Base-by-base conservation (phyloP, 495 filamentous ascomycete species). In the Thozetella sp. region DNA sequence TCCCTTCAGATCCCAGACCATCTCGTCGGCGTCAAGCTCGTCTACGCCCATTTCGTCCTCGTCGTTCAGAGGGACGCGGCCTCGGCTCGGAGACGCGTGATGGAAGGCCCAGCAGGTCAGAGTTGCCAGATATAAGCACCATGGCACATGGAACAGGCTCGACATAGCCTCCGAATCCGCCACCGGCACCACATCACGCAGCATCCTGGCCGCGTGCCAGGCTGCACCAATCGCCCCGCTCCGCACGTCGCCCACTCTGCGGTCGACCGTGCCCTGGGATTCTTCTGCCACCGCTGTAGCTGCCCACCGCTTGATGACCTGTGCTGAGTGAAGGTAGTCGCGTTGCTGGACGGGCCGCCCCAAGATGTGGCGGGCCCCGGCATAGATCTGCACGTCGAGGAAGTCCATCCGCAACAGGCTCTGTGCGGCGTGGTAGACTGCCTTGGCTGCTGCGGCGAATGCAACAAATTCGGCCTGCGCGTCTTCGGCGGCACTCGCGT, bases 101-200 rank as follows among this genome's bases (percentile, higher is more conserved):
- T 80, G 78, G 37, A 84, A 81, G 10, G 76, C 73, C 82, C 82
- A 87, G 51, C 77, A 76, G 0, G 76, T 74, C 43, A 85, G 56
- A 2, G 83, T 84, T 3, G 79, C 80, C 23, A 86, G 66, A 61
- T 87, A 87, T 27, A 85, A 63, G 59, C 80, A 80, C 84, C 83
- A 85, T 0, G 82, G 80, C 51, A 81, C 82, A 63, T 84, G 82
- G 58, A 84, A 84, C 4, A 79, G 69, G 58, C 81, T 37, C 30
- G 30, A 75, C 15, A 76, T 78, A 15, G 74, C 73, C 25, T 83
- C 80, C 69, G 77, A 82, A 43, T 85, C 75, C 34, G 78, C 72
- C 15, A 83, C 71, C 52, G 76, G 77, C 22, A 72, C 74, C 2
- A 80, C 78, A 40, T 74, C 75, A 19, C 78, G 75, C 4, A 86